phyloP scores from a whole-genome alignment of 352 stramenopile genomes.

The Globisporangium alternatum region DNA sequence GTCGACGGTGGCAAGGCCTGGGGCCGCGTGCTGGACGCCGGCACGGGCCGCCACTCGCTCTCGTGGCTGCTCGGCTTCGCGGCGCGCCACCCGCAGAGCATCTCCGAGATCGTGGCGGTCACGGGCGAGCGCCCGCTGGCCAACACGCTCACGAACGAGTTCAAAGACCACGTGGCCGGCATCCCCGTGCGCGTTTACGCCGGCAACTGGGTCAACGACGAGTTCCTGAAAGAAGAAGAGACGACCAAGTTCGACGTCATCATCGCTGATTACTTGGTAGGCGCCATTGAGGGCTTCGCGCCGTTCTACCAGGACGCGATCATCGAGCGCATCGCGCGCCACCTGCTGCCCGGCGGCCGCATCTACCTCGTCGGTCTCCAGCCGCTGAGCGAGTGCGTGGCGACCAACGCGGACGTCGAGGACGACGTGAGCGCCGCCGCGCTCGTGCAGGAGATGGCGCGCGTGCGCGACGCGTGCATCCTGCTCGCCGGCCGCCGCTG shows the following conservation, averaged over 20 bases:
- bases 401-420: constrained; percentile 22
- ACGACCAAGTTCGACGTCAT: constrained; percentile 71
- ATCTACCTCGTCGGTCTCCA: constrained; percentile 89
- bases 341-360: constrained; percentile 79
- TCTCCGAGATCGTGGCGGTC: constrained; percentile 59
- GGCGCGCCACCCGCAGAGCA: constrained; percentile 20
- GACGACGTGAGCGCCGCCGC: constrained; percentile 29
- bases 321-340: constrained; percentile 54
- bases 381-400: constrained; percentile 66
- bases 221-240: constrained; percentile 58
- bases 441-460: constrained; percentile 64
- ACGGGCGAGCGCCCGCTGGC: constrained; percentile 67
- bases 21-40: constrained; percentile 85
- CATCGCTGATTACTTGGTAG: constrained; percentile 91
- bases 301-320: constrained; percentile 80
- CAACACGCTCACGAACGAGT: constrained; percentile 35
- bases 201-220: constrained; percentile 71
- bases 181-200: constrained; percentile 43
- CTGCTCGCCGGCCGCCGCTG: constrained; percentile 82
- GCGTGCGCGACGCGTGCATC: constrained; percentile 87
- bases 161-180: constrained; percentile 28
- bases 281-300: constrained; percentile 90
- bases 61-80: constrained; percentile 71
- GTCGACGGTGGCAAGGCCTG: constrained; percentile 27
- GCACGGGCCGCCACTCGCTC: constrained; percentile 88